These are phyloP conservation scores for Penicillium sp. DNA, from an alignment of 2,329 filamentous ascomycete genomes.

Conservation along the genomic window DNA sequence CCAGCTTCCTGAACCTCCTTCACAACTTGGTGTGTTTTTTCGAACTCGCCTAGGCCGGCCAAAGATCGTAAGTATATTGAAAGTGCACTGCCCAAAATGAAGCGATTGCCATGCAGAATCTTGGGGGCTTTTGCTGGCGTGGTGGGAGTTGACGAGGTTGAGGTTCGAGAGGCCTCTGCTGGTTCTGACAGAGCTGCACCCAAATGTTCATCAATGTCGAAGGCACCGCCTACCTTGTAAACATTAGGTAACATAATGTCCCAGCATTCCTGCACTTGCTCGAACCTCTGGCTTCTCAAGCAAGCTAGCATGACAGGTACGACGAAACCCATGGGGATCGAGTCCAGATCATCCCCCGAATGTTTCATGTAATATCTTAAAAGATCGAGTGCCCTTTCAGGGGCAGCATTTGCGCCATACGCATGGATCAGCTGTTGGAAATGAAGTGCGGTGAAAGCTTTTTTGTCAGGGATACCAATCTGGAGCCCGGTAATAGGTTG, in stretches of 20 bases:
- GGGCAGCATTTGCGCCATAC: conserved; percentile 48
- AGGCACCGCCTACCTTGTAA: conserved; percentile 41
- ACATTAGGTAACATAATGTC: conserved; percentile 55
- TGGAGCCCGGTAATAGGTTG: conserved; percentile 25
- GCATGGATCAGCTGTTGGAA: conserved; percentile 56
- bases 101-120: conserved; percentile 44
- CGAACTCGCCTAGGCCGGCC: conserved; percentile 51
- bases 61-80: conserved; percentile 54
- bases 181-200: neutral
- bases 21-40: conserved; percentile 52
- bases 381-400: conserved; percentile 52
- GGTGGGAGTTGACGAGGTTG: neutral
- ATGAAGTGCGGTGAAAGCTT: conserved; percentile 50
- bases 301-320: conserved; percentile 66
- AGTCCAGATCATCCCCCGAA: conserved; percentile 19
- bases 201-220: conserved; percentile 27
- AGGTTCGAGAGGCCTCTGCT: neutral
- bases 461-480: conserved; percentile 25
- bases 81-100: conserved; percentile 49
- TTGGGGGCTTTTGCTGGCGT: neutral
- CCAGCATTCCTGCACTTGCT: conserved; percentile 66
- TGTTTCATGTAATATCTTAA: conserved; percentile 50
- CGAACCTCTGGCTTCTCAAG: conserved; percentile 54
- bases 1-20: conserved; percentile 59
- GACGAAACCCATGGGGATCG: conserved; percentile 55